A percentile compares a stretch with the other conserved stretches of the same genome.
Evolutionary conservation across 2,329 filamentous ascomycete genomes (phyloP).

Genomic region (Hypoxylon sp.): DNA sequence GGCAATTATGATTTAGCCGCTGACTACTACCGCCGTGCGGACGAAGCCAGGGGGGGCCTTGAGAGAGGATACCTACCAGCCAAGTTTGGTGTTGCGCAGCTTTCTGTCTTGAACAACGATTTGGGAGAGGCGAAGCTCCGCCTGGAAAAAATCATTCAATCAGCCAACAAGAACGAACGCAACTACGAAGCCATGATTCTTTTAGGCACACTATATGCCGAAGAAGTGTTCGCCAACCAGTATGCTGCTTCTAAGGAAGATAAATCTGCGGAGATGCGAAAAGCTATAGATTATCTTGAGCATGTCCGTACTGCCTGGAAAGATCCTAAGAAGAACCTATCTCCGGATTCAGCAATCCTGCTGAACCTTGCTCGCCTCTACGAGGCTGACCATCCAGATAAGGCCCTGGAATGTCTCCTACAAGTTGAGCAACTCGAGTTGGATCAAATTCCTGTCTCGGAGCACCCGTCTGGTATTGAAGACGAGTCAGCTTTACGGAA

Average conservation of each 20-base stretch:
- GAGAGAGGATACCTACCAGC: slow-evolving; percentile 93
- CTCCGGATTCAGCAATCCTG: slow-evolving; percentile 87
- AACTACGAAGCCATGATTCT: slow-evolving; percentile 91
- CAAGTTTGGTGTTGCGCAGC: slow-evolving; percentile 93
- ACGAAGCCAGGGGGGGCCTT: slow-evolving; percentile 91
- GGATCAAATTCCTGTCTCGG: slow-evolving; percentile 80
- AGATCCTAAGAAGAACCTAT: slow-evolving; percentile 86
- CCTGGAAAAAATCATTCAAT: slow-evolving; percentile 93
- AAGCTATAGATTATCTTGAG: slow-evolving; percentile 88
- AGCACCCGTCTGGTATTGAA: slow-evolving; percentile 71
- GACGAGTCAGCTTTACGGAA: slow-evolving; percentile 73
- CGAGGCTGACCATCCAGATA: slow-evolving; percentile 87
- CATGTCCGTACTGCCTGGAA: slow-evolving; percentile 90
- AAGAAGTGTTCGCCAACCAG: slow-evolving; percentile 90
- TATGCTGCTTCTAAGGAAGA: slow-evolving; percentile 83
- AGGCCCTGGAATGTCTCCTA: slow-evolving; percentile 90
- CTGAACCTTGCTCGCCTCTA: slow-evolving; percentile 94
- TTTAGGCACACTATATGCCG: slow-evolving; percentile 91
- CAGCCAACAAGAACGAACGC: slow-evolving; percentile 72
- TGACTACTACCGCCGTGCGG: slow-evolving; percentile 90
- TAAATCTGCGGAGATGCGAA: slow-evolving; percentile 86
- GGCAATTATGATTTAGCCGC: slow-evolving; percentile 81
- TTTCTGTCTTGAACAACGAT: slow-evolving; percentile 87
- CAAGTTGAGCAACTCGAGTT: slow-evolving; percentile 94
- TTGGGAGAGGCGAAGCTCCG: slow-evolving; percentile 92